Evolutionary conservation across 305 asterid species (phyloP), one percentile per base, ranked within the genome.

Genomic region (Salvia sclarea): DNA sequence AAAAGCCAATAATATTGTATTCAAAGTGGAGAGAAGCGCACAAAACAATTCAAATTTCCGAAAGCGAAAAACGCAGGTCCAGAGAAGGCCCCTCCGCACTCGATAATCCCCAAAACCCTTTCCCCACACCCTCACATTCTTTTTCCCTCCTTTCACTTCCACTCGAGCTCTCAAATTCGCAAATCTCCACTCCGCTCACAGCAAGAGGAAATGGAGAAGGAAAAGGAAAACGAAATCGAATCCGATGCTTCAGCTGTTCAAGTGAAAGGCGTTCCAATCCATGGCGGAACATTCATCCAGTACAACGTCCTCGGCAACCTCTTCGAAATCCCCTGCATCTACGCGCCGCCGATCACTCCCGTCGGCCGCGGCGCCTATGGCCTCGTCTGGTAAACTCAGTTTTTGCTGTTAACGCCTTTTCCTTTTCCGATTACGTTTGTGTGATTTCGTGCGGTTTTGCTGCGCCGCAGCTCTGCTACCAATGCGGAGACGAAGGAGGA

Each of bases 301-400:
- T 92, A 84, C 85, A 92, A 82, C 81, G 84, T 92, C 24, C 85
- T 86, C 16, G 96, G 98, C 43, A 87, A 81, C 77, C 82, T 87
- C 54, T 87, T 92, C 61, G 88, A 87, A 61, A 79, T 89, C 75
- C 81, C 94, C 47, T 81, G 92, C 55, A 89, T 84, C 62, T 92
- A 92, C 76, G 43, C 76, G 16, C 98, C 96, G 60, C 98, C 98
- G 11, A 83, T 92, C 56, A 79, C 83, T 25, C 96, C 96, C 17
- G 85, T 92, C 5, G 95, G 98, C 62, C 91, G 96, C 61, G 98
- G 96, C 61, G 95, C 98, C 70, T 91, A 91, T 55, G 96, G 95
- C 18, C 82, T 92, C 47, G 96, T 92, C 22, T 92, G 98, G 96
- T 92, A 83, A 53, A 61, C 53, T 66, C 5, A 2, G 12, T 6